Base-by-base conservation (phyloP, 2,329 filamentous ascomycete species). In the Fusarium redolens region DNA sequence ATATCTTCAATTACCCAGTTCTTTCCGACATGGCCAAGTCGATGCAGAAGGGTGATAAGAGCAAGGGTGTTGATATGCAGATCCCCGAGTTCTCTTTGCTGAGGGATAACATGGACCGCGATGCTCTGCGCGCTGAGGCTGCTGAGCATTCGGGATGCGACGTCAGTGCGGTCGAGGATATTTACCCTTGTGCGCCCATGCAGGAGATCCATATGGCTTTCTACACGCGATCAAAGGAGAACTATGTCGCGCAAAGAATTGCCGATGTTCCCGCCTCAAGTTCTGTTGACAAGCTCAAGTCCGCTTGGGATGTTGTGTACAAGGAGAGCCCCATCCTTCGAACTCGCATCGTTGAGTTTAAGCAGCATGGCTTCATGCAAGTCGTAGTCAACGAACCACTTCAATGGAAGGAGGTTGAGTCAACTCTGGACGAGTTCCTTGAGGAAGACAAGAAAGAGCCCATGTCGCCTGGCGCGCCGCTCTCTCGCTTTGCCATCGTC, bases 201-300 rank as follows among this genome's bases (percentile, higher is more conserved):
- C 87, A 89, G 64, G 86, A 88, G 74, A 86, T 84, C 7, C 82
- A 89, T 7, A 84, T 89, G 78, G 85, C 86, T 1, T 78, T 89
- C 20, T 86, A 87, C 15, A 82, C 82, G 44, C 85, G 85, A 72
- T 81, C 84, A 11, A 80, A 80, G 17, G 86, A 86, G 33, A 84
- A 84, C 1, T 89, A 89, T 45, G 82, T 89, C 1, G 85, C 85
- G 2, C 86, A 86, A 64, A 78, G 85, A 37, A 83, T 86, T 4
- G 79, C 85, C 22, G 78, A 83, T 38, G 77, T 87, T 6, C 75
- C 77, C 10, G 78, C 80, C 40, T 75, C 76, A 1, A 76, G 77
- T 25, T 78, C 78, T 12, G 80, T 83, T 0, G 75, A 77, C 30
- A 79, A 78, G 31, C 78, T 87, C 25, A 79, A 82, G 40, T 75